Conservation (phyloP, 140 eudicot genomes). For the Ambrosia hybrid region DNA sequence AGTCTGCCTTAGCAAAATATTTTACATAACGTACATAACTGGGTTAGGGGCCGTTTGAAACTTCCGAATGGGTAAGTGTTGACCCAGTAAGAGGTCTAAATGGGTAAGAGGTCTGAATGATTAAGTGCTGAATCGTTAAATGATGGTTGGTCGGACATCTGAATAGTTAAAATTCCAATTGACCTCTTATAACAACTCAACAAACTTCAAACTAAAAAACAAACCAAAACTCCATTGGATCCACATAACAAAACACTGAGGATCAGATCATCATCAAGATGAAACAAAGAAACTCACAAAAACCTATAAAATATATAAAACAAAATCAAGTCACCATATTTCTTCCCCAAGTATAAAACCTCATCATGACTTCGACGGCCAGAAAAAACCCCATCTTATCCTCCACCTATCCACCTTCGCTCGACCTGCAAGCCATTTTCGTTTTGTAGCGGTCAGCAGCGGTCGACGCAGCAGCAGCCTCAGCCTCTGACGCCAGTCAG, state of each 20-base stretch:
- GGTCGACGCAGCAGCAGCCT: too few species aligned
- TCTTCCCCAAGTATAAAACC: conserved; percentile 13
- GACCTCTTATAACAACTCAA: conserved; percentile 21
- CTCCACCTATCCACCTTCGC: conserved; percentile 49
- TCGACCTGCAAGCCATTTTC: conserved; percentile 31
- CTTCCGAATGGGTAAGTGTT: too few species aligned
- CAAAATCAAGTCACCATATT: not conserved
- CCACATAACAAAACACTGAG: conserved; percentile 51
- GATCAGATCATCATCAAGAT: conserved; percentile 41
- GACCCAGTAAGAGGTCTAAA: too few species aligned
- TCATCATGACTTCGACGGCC: conserved; percentile 36
- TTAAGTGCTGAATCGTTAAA: too few species aligned
- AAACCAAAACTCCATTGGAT: conserved; percentile 37
- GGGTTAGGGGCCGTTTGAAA: too few species aligned
- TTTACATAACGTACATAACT: too few species aligned
- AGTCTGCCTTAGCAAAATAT: too few species aligned
- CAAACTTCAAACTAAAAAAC: not conserved
- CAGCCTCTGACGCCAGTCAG: too few species aligned
- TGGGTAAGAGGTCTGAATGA: too few species aligned
- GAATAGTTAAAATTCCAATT: conserved; percentile 5
- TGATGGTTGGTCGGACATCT: too few species aligned
- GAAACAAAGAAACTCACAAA: conserved; percentile 22
- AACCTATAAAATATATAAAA: not conserved
- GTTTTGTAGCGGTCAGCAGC: too few species aligned
- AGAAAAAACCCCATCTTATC: conserved; percentile 38